A percentile compares a stretch with the other conserved stretches of the same genome.
phyloP scores from a whole-genome alignment of 768 basidiomycete genomes.

The Hygrophoropsis aurantiaca region DNA sequence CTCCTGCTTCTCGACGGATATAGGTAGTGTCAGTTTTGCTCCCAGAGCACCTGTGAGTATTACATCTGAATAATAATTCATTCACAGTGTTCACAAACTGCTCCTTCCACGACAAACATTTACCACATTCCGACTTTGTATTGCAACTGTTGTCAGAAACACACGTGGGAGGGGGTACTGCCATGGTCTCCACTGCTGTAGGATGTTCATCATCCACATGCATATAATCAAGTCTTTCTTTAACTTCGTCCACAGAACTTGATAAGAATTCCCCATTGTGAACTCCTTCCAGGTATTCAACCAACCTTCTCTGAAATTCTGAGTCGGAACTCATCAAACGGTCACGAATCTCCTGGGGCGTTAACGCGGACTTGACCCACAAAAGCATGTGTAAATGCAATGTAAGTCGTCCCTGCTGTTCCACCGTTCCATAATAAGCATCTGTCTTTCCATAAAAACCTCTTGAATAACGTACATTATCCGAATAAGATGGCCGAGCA shows the following conservation, averaged over 20 bases:
- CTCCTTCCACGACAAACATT: no score
- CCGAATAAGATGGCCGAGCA: no score
- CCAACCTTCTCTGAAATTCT: slow-evolving; percentile 7
- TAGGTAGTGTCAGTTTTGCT: slow-evolving; percentile 3
- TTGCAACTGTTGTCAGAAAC: no score
- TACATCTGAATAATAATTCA: neutral
- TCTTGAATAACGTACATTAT: no score
- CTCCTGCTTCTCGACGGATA: slow-evolving; percentile 1
- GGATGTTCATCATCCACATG: no score
- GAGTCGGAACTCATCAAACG: slow-evolving; percentile 2
- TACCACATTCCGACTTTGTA: no score
- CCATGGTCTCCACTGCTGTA: no score
- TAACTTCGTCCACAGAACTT: no score
- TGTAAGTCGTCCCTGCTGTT: slow-evolving; percentile 39
- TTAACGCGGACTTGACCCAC: slow-evolving; percentile 24
- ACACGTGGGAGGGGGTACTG: no score
- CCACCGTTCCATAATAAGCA: slow-evolving; percentile 38
- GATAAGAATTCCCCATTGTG: slow-evolving; percentile 9
- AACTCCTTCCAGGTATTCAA: slow-evolving; percentile 6
- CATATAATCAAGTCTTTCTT: neutral
- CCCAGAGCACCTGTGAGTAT: neutral
- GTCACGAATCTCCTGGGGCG: slow-evolving; percentile 17
- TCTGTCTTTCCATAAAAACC: slow-evolving; percentile 17
- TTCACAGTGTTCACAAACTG: no score
- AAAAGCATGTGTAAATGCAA: slow-evolving; percentile 42